Evolutionary conservation across 139 green algal genomes (phyloP).

Genomic region (Auxenochlorella protothecoides): DNA sequence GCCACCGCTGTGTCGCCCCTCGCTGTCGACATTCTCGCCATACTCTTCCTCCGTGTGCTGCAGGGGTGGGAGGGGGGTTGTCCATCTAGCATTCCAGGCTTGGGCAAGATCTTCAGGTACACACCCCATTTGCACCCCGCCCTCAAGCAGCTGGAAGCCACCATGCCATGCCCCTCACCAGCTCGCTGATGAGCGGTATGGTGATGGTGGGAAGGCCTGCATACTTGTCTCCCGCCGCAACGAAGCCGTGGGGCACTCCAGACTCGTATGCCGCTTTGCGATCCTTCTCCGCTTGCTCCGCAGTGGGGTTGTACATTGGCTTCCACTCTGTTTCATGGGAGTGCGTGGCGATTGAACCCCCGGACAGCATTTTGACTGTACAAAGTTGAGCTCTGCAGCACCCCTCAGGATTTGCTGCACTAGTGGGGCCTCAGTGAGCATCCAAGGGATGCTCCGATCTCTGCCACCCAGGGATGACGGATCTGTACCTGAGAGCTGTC

Average conservation of each 20-base stretch:
- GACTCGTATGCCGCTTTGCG: constrained; percentile 51
- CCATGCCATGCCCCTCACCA: constrained; percentile 31
- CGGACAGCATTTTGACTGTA: too few relatives aligned
- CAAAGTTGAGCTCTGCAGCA: too few relatives aligned
- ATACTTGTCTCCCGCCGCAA: constrained; percentile 50
- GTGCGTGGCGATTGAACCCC: too few relatives aligned
- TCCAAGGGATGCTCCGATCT: too few relatives aligned
- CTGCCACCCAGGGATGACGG: background rate
- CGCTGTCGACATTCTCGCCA: constrained; percentile 33
- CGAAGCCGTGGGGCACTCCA: constrained; percentile 75
- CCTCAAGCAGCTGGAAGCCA: background rate
- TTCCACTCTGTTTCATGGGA: constrained; percentile 56
- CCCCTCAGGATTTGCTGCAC: too few relatives aligned
- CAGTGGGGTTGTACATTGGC: constrained; percentile 69
- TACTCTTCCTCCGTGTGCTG: constrained; percentile 76
- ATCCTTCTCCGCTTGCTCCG: constrained; percentile 72
- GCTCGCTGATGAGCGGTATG: constrained; percentile 57
- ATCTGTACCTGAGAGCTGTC: constrained; percentile 66
- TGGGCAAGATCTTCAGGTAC: too few relatives aligned
- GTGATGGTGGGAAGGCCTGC: constrained; percentile 49
- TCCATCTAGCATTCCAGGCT: too few relatives aligned
- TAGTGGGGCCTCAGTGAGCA: too few relatives aligned
- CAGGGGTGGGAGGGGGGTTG: background rate
- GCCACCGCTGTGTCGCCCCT: constrained; percentile 60
- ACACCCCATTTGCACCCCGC: too few relatives aligned